Percentiles rank a stretch among this genome's conserved stretches.
These are phyloP conservation scores for Ciborinia camelliae DNA, from an alignment of 2,329 filamentous ascomycete species.

Conservation along the genomic window DNA sequence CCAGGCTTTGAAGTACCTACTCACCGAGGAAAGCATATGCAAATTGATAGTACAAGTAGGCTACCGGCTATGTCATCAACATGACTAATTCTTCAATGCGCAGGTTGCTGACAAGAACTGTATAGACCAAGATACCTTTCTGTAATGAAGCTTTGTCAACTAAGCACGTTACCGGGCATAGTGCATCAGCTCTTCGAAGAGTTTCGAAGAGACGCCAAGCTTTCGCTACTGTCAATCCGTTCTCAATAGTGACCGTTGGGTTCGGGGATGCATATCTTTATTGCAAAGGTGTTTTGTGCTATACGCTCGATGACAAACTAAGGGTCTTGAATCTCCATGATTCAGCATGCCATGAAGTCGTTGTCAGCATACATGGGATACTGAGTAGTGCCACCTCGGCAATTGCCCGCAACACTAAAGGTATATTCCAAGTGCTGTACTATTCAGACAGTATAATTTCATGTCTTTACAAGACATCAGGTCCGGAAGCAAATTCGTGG, in stretches of 20 bases:
- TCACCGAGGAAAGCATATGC: conserved; percentile 34
- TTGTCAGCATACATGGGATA: conserved; percentile 50
- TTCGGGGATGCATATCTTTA: conserved; percentile 61
- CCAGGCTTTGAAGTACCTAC: conserved; percentile 30
- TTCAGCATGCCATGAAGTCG: conserved; percentile 49
- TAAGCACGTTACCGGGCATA: conserved; percentile 33
- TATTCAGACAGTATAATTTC: conserved; percentile 56
- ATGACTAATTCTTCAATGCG: neutral
- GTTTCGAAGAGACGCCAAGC: conserved; percentile 60
- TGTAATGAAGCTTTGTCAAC: conserved; percentile 32
- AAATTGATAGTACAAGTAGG: conserved; percentile 34
- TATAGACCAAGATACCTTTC: conserved; percentile 32
- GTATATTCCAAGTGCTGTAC: conserved; percentile 54
- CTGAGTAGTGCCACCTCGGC: conserved; percentile 40
- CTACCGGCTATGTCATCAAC: neutral
- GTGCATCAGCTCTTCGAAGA: conserved; percentile 54
- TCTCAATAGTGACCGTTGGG: conserved; percentile 56
- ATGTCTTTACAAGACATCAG: conserved; percentile 51
- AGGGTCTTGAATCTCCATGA: conserved; percentile 57
- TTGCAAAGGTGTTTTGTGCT: conserved; percentile 61
- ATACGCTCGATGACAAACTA: conserved; percentile 52
- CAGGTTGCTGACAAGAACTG: conserved; percentile 8
- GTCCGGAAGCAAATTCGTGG: conserved; percentile 44
- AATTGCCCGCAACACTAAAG: conserved; percentile 39
- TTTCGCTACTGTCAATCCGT: conserved; percentile 59